These are phyloP conservation scores for Elsinoe batatas DNA, from an alignment of 2,329 filamentous ascomycete species.

Conservation along the genomic window DNA sequence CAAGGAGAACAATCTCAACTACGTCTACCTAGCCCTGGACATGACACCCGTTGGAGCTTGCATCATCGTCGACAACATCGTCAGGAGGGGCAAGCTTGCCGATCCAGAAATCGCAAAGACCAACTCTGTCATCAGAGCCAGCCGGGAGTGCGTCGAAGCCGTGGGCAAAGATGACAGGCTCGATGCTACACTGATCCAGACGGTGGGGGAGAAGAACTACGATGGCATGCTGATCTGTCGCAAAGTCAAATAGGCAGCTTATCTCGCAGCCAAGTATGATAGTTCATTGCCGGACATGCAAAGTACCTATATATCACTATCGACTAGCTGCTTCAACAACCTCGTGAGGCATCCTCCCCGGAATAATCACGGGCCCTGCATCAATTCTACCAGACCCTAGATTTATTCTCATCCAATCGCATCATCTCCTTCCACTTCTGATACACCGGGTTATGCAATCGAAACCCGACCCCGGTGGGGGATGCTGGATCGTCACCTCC, in stretches of 20 bases:
- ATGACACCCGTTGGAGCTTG: slow-evolving; percentile 33
- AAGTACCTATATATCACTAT: not conserved
- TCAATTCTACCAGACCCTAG: not conserved
- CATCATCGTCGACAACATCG: slow-evolving; percentile 45
- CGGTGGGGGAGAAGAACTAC: slow-evolving; percentile 37
- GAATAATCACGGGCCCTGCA: not conserved
- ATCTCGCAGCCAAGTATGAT: not conserved
- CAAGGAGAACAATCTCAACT: slow-evolving; percentile 41
- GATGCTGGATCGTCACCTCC: not conserved
- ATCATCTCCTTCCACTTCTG: slow-evolving; percentile 8
- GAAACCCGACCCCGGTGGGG: slow-evolving; percentile 6
- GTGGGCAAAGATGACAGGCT: slow-evolving; percentile 34
- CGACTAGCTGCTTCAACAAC: too few species aligned
- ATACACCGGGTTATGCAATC: not conserved
- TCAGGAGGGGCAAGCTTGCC: slow-evolving; percentile 32
- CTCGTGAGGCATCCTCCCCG: not conserved
- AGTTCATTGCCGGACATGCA: not conserved
- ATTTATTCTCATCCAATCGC: not conserved
- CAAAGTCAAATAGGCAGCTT: slow-evolving; percentile 1
- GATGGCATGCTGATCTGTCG: slow-evolving; percentile 27
- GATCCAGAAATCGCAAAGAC: slow-evolving; percentile 18
- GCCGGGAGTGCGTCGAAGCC: slow-evolving; percentile 32
- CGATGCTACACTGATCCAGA: slow-evolving; percentile 36
- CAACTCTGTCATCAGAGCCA: slow-evolving; percentile 21
- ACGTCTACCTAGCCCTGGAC: slow-evolving; percentile 25